Evolutionary conservation across 305 asterid species (phyloP).

Genomic region (Fraxinus latifolia): DNA sequence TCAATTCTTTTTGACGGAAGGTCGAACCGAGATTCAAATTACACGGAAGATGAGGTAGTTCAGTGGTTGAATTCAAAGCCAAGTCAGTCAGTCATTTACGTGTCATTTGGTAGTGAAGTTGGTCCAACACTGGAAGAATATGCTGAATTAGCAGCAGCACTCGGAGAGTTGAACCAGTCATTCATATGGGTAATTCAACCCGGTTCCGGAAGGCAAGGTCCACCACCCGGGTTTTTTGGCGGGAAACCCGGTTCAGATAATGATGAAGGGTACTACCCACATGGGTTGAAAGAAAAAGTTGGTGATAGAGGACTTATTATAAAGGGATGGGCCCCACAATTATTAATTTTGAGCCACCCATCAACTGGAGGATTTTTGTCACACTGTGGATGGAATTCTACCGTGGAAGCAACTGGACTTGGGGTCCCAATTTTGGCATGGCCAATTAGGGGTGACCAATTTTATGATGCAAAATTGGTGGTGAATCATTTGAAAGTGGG

Average conservation of each 20-base stretch:
- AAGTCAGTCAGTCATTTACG: constrained; percentile 48
- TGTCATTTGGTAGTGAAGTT: constrained; percentile 72
- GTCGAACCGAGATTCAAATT: constrained; percentile 45
- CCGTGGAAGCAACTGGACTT: constrained; percentile 50
- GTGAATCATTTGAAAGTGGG: constrained; percentile 45
- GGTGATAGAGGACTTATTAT: constrained; percentile 53
- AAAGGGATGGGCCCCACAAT: constrained; percentile 75
- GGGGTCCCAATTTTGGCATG: constrained; percentile 63
- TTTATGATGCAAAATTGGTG: constrained; percentile 46
- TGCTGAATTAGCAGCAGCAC: constrained; percentile 43
- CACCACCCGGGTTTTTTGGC: constrained; percentile 35
- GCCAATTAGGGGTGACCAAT: constrained; percentile 79
- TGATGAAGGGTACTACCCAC: constrained; percentile 51
- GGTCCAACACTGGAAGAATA: constrained; percentile 57
- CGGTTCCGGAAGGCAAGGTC: constrained; percentile 44
- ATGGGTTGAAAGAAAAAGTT: constrained; percentile 38
- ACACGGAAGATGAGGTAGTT: constrained; percentile 55
- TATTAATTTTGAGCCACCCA: constrained; percentile 52
- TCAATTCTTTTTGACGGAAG: constrained; percentile 38
- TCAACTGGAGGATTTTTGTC: constrained; percentile 57
- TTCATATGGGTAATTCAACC: constrained; percentile 72
- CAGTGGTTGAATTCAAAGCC: constrained; percentile 63
- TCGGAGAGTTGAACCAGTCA: constrained; percentile 38
- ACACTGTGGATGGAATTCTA: constrained; percentile 75
- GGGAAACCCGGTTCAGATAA: constrained; percentile 21